Percentiles rank a stretch among this genome's conserved stretches.
Evolutionary conservation across 768 basidiomycete species (phyloP).

Genomic region (Dentipellis sp.): DNA sequence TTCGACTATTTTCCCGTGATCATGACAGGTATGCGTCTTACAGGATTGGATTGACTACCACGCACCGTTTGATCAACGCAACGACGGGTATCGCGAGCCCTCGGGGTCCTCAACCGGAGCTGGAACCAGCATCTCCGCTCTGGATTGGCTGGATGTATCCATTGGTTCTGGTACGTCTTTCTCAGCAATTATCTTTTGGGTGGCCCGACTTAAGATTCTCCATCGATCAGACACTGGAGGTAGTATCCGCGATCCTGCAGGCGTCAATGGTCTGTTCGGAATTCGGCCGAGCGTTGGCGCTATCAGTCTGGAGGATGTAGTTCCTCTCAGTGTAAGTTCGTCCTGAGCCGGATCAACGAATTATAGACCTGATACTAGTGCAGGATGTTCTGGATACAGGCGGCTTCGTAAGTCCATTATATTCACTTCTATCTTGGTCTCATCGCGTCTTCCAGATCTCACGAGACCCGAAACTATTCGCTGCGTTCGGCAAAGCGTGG

Average conservation of each 20-base stretch:
- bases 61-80: background rate
- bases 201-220: background rate
- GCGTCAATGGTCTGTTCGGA: background rate
- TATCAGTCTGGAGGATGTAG: background rate
- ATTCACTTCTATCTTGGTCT: background rate
- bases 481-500: background rate
- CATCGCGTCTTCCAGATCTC: background rate
- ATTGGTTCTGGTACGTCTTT: background rate
- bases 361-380: background rate
- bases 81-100: background rate
- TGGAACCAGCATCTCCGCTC: background rate
- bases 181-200: too few relatives aligned
- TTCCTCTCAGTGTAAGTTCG: background rate
- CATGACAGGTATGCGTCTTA: too few relatives aligned
- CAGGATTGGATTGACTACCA: background rate
- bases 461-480: background rate
- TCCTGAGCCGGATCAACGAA: too few relatives aligned
- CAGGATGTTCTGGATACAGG: background rate
- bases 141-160: background rate
- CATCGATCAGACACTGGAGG: background rate
- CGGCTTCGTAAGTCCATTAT: background rate
- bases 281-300: background rate
- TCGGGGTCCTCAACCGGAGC: background rate
- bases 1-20: too few relatives aligned
- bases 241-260: background rate